Evolutionary conservation across 305 asterid genomes (phyloP), one percentile per base, ranked within the genome.

Genomic region (Fraxinus sp.): DNA sequence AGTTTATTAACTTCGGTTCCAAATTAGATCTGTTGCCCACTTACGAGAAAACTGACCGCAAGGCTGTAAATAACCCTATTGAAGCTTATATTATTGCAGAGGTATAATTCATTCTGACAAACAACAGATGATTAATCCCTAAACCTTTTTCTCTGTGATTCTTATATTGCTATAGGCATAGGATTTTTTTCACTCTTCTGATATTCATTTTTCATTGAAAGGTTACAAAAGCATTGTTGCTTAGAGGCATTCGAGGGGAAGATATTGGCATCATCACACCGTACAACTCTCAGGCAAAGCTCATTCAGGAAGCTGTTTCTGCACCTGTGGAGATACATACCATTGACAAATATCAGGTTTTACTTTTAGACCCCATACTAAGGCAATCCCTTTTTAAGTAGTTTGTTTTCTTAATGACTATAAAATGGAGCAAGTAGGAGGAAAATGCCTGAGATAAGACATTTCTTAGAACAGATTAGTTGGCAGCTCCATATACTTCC

Each of bases 291-390:
- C 99, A 94, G 91, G 93, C 92, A 79, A 90, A 92, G 87, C 92
- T 92, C 81, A 91, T 94, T 79, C 90, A 86, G 62, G 92, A 86
- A 87, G 84, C 89, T 83, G 90, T 92, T 86, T 85, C 93, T 37
- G 87, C 90, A 57, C 89, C 90, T 52, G 95, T 96, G 85, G 99
- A 96, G 92, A 89, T 90, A 86, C 97, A 95, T 79, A 96, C 99
- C 79, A 94, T 96, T 78, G 99, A 96, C 89, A 96, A 93, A 88
- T 96, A 96, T 88, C 99, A 96, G 99, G 99, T 95, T 62, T 80
- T 74, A 30, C 77, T 66, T 64, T n/a, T 32, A 72, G 4, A 22
- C 52, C 83, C 36, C 80, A 6, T 30, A 18, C 70, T 6, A 55
- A 20, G 80, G 1, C 14, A 18, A 33, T 7, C 41, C 76, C 37